Conservation (phyloP, 441 rosid genomes). For the Euphorbia neoarborescens region DNA sequence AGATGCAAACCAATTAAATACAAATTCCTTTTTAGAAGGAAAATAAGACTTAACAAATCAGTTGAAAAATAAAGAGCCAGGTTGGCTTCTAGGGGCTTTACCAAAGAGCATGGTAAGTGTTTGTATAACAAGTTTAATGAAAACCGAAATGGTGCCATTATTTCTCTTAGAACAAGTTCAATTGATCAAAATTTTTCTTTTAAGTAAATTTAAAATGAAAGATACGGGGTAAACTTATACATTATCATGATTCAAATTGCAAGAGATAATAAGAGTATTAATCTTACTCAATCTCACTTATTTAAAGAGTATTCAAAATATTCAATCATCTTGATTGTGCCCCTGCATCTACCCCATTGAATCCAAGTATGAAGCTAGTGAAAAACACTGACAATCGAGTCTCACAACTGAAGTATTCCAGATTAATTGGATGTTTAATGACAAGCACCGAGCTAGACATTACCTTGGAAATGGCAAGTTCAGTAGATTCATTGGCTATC, state of each 20-base stretch:
- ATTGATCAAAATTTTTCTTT: not conserved
- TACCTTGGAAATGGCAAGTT: not conserved
- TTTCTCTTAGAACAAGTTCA: not conserved
- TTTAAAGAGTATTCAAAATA: no score
- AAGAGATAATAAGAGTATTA: not conserved
- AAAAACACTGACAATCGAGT: not conserved
- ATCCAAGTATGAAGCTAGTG: not conserved
- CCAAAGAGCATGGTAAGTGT: not conserved
- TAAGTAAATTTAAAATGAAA: not conserved
- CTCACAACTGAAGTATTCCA: not conserved
- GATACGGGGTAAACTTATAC: not conserved
- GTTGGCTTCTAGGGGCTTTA: not conserved
- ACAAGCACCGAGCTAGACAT: not conserved
- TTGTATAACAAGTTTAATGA: no score
- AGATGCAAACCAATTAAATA: not conserved
- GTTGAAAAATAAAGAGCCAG: not conserved
- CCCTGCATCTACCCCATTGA: not conserved
- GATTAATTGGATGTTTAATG: not conserved
- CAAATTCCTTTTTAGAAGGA: conserved; percentile 7
- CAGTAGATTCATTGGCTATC: not conserved
- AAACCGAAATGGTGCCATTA: no score
- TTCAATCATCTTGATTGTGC: not conserved
- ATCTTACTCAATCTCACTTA: not conserved
- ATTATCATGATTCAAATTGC: not conserved
- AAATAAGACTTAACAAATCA: not conserved